phyloP scores from a whole-genome alignment of 2,329 filamentous ascomycete species.

The Geosmithia morbida region DNA sequence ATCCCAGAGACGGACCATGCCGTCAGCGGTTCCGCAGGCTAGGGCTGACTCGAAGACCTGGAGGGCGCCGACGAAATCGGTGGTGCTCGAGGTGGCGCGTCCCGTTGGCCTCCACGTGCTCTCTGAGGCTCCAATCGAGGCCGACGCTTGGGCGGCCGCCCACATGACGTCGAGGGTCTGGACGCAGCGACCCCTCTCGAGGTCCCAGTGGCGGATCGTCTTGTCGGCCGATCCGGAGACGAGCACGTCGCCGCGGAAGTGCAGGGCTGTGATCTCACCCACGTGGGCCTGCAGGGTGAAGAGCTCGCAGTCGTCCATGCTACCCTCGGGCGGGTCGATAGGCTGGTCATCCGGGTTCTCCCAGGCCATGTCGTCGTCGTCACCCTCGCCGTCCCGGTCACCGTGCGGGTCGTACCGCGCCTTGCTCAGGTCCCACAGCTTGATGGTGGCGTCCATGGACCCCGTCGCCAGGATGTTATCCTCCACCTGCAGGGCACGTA shows the following conservation, averaged over 20 bases:
- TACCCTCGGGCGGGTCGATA: constrained; percentile 59
- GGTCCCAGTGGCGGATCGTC: constrained; percentile 93
- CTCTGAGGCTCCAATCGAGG: constrained; percentile 43
- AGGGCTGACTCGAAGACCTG: constrained; percentile 94
- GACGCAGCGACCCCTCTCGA: constrained; percentile 92
- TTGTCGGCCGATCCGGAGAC: constrained; percentile 96
- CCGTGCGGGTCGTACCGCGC: constrained; percentile 67
- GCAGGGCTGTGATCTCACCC: constrained; percentile 83
- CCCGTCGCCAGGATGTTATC: constrained; percentile 93
- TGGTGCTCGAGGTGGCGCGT: constrained; percentile 46
- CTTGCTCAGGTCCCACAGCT: constrained; percentile 85
- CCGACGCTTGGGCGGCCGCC: constrained; percentile 83
- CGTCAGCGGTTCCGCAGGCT: constrained; percentile 91
- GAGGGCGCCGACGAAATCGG: constrained; percentile 86
- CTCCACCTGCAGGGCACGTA: constrained; percentile 82
- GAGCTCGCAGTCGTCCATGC: constrained; percentile 80
- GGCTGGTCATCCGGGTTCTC: constrained; percentile 54
- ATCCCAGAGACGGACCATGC: constrained; percentile 96
- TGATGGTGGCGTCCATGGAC: constrained; percentile 86
- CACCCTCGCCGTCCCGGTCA: constrained; percentile 42
- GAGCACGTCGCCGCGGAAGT: constrained; percentile 78
- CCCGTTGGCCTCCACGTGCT: constrained; percentile 59
- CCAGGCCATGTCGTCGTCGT: constrained; percentile 57
- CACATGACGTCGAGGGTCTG: constrained; percentile 96
- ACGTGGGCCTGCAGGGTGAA: constrained; percentile 83